Base-by-base conservation (phyloP, 1,284 basidiomycete genomes). In the Heliocybe sulcata region DNA sequence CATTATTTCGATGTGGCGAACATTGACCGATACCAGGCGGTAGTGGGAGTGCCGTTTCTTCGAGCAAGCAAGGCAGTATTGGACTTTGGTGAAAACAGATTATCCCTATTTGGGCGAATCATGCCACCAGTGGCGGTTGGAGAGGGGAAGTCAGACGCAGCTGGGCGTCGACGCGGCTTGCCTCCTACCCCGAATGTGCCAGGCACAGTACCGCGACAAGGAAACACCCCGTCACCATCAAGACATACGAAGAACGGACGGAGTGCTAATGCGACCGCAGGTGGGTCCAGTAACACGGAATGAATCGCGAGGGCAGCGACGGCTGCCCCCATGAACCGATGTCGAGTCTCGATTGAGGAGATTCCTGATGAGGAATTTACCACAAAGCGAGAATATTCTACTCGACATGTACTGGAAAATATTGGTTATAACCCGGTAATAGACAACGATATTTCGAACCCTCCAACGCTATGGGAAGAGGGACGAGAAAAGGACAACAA, bases 1-100 rank as follows among this genome's bases (percentile, higher is more conserved):
- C 26, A 49, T 29, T n/a, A 50, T 54, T 59, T 62, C 25, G 56
- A 63, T 45, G 55, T 62, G 9, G 57, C 56, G 16, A 64, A 64
- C 29, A 56, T 62, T 16, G 61, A 61, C 35, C 42, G 53, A 0
- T 64, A 62, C 45, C 56, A 64, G 29, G 25, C 54, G 14, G 54
- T 64, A 6, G 12, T 64, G 1, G 61, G 61, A 4, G 56, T 54
- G 0, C 54, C 56, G 0, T 60, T 60, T 59, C 54, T 61, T 56
- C 20, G 52, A 4, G 52, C 48, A 27, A 49, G 57, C 26, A 52
- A 52, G 6, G 53, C 60, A 19, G 31, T 54, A 12, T 22, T 61
- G 1, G 55, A 63, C 49, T 59, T 63, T 35, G 48, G 55, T 22
- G 19, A 53, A 16, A 20, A 16, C 26, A 59, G 26, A 42, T n/a